Percentiles rank a stretch among this genome's conserved stretches.
Evolutionary conservation across 352 stramenopile species (phyloP).

Genomic region (Pythium guiyangense): DNA sequence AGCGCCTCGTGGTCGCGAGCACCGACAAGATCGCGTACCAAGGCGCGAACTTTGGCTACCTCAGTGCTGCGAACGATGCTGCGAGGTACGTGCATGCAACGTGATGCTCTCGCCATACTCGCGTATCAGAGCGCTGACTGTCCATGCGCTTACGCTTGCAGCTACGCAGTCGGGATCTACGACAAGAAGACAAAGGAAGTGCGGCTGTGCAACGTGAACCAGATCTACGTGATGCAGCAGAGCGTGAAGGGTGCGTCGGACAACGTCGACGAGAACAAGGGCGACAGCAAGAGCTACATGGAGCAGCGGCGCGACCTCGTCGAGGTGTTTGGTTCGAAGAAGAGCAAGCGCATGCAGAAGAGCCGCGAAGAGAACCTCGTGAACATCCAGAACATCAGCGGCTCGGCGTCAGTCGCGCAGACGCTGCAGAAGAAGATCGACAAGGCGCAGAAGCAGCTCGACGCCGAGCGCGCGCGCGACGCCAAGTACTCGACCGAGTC

Average conservation of each 20-base stretch:
- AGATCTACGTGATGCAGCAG: slow-evolving; percentile 87
- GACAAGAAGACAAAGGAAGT: slow-evolving; percentile 74
- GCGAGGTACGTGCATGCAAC: slow-evolving; percentile 21
- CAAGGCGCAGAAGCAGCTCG: slow-evolving; percentile 41
- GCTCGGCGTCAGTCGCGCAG: slow-evolving; percentile 55
- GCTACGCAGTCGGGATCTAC: slow-evolving; percentile 72
- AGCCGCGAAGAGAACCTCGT: slow-evolving; percentile 82
- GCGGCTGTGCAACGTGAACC: slow-evolving; percentile 68
- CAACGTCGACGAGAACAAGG: slow-evolving; percentile 62
- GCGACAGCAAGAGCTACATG: slow-evolving; percentile 54
- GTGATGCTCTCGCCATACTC: too few species aligned
- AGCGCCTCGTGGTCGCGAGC: slow-evolving; percentile 70
- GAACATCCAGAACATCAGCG: slow-evolving; percentile 69
- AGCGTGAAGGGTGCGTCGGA: slow-evolving; percentile 64
- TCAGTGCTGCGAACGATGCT: slow-evolving; percentile 63
- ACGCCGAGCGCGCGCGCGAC: slow-evolving; percentile 45
- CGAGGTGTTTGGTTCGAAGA: slow-evolving; percentile 78
- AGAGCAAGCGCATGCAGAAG: slow-evolving; percentile 82
- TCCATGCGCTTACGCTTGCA: slow-evolving; percentile 3
- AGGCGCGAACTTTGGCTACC: slow-evolving; percentile 82
- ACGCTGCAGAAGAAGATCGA: slow-evolving; percentile 77
- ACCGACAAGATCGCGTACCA: slow-evolving; percentile 82
- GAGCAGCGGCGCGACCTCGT: slow-evolving; percentile 72
- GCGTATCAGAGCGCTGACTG: neutral
- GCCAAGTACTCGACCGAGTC: slow-evolving; percentile 48